Evolutionary conservation across 305 asterid genomes (phyloP).

Genomic region (Fraxinus greggii): DNA sequence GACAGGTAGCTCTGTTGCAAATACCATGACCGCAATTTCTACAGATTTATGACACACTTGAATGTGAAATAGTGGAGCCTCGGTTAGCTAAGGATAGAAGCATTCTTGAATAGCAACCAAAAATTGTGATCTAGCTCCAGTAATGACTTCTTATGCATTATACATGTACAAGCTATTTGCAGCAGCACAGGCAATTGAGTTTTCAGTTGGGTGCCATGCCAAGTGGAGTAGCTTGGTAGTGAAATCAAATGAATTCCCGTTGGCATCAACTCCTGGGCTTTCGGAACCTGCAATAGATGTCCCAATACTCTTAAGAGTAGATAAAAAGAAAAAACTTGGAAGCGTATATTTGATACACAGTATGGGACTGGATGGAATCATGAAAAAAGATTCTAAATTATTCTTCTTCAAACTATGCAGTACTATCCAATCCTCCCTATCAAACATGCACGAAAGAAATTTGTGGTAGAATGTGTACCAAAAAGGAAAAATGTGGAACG

Average conservation of each 20-base stretch:
- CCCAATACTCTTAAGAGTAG: neutral
- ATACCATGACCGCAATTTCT: conserved; percentile 31
- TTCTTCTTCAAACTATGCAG: neutral
- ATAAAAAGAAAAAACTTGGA: neutral
- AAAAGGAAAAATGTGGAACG: neutral
- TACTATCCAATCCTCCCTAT: neutral
- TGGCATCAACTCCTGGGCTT: conserved; percentile 79
- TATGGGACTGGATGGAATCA: neutral
- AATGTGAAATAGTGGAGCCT: conserved; percentile 34
- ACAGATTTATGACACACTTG: conserved; percentile 43
- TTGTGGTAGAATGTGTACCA: neutral
- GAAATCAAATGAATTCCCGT: conserved; percentile 85
- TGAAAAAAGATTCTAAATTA: neutral
- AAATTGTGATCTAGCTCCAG: conserved; percentile 39
- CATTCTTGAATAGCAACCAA: conserved; percentile 41
- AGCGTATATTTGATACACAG: neutral
- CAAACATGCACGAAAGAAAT: neutral
- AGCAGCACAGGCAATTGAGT: conserved; percentile 94
- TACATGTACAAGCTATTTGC: conserved; percentile 99
- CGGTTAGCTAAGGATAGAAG: conserved; percentile 20
- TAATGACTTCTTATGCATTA: conserved; percentile 55
- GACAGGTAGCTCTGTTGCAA: conserved; percentile 14
- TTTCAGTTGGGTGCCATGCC: conserved; percentile 97
- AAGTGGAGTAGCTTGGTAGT: conserved; percentile 88
- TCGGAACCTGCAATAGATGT: conserved; percentile 53